Base-by-base conservation (phyloP, 2,329 filamentous ascomycete genomes). In the Diplocarpon rosae region DNA sequence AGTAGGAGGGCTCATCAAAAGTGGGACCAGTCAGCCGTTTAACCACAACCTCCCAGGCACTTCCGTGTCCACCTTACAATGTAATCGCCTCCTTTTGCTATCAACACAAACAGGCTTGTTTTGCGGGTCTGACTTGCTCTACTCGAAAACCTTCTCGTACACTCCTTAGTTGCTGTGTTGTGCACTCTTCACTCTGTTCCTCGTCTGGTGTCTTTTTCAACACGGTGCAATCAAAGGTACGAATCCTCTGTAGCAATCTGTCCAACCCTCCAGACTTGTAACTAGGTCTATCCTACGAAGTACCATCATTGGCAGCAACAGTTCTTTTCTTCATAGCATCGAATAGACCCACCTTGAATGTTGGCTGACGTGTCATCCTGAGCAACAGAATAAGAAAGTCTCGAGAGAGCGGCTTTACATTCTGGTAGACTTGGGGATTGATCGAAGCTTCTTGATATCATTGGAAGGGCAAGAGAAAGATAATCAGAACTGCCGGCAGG, bases 341-440 rank as follows among this genome's bases (percentile, higher is more conserved):
- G 33, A 45, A 36, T 37, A 4, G 34, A 20, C 15, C 9, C 37
- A 37, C 15, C 17, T 37, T 28, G 46, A 43, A 42, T 37, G 42
- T 36, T 53, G 46, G 52, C 55, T 57, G 51, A 57, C 53, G 37
- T 44, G 41, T 38, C 47, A 30, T 46, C 42, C 47, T 42, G 32
- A 50, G 45, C 36, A 46, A 42, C 10, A 52, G 46, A 45, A 56
- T 53, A 57, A 50, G 55, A 50, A 53, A 49, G 29, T 37, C 31
- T 36, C 36, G 20, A 43, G 50, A 49, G 43, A 46, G 42, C 43
- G 48, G 46, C 41, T 34, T 48, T 36, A 39, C 43, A 39, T 36
- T 34, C 39, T 32, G 4, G 36, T 41, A 37, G 37, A 40, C 42
- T 24, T 24, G 20, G 20, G 7, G 20, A n/a, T 24, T 7, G 39